Base-by-base conservation (phyloP, 1,139 yeast species). In the Candida tunisiensis region DNA sequence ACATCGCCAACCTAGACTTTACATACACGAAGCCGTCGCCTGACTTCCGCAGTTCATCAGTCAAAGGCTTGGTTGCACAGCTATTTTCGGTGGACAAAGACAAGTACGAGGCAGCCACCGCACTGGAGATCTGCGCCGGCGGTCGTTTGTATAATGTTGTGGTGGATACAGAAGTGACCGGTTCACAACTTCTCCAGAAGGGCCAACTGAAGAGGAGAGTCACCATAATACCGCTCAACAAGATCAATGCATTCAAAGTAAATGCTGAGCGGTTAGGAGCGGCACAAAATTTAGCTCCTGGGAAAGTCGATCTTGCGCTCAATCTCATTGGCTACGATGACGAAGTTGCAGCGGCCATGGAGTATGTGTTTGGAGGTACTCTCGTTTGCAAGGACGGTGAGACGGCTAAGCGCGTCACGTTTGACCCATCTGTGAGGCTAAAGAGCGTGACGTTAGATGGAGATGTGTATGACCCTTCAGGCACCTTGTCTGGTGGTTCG, bases 401-500 rank as follows among this genome's bases (percentile, higher is more conserved):
- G 16, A 72, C 93, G 1, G 98, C 98, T 1, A 78, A 85, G 41
- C 58, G 62, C 26, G 77, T 88, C 3, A 83, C 98, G 0, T 91
- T 85, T 49, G 73, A 85, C 47, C 91, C 88, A 1, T 62, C 69
- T 32, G 71, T 88, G 9, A 64, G 80, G 36, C 62, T 85, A 1
- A 70, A 88, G 42, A 75, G 93, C n/a, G 85, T 91, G 9, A 91
- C 99, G 0, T 49, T 79, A 23, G 91, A 85, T 29, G 99, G 98
- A 26, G 98, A 88, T 51, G 66, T 75, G 8, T 91, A 85, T 52
- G 98, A 91, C 46, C 98, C 98, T 0, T 83, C 77, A 40, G 99
- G 99, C 9, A 82, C 93, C 14, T 57, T 91, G 22, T 79, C 95
- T 1, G 99, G 99, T 29, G 98, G 98, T n/a, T 74, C 92, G 14